Percentiles rank a stretch among this genome's conserved stretches.
phyloP scores from a whole-genome alignment of 495 filamentous ascomycete genomes.

The Daldinia grandis region DNA sequence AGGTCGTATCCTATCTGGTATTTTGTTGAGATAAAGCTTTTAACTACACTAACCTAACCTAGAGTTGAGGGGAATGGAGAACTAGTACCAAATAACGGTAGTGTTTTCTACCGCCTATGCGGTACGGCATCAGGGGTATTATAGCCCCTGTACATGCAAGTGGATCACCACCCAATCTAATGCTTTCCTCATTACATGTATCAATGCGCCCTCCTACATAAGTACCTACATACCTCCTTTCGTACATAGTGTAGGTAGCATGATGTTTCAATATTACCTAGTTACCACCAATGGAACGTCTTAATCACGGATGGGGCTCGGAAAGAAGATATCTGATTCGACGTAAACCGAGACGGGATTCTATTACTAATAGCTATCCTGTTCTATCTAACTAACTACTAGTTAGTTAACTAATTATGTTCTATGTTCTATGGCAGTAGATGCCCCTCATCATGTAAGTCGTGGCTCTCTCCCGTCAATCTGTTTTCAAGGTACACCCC shows the following conservation, averaged over 20 bases:
- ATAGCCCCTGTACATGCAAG: background rate
- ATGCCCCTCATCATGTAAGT: background rate
- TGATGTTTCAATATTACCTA: conserved; percentile 23
- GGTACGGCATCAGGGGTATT: background rate
- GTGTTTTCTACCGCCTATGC: background rate
- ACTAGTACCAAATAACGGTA: background rate
- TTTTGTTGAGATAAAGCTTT: background rate
- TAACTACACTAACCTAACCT: background rate
- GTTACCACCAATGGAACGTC: conserved; percentile 29
- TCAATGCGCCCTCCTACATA: background rate
- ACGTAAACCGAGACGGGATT: too few species aligned
- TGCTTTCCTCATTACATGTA: background rate
- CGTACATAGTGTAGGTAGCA: background rate
- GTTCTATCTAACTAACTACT: too few species aligned
- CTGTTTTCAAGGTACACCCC: too few species aligned
- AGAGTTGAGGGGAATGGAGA: background rate
- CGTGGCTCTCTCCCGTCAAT: background rate
- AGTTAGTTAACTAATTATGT: too few species aligned
- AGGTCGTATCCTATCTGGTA: background rate
- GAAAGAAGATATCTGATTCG: background rate
- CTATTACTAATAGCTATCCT: background rate
- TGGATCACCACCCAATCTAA: background rate
- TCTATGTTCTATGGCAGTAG: background rate
- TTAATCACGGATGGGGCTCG: conserved; percentile 17
- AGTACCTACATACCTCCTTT: background rate